These are phyloP conservation scores for Claviceps lovelessii DNA, from an alignment of 2,329 filamentous ascomycete genomes.

Conservation along the genomic window DNA sequence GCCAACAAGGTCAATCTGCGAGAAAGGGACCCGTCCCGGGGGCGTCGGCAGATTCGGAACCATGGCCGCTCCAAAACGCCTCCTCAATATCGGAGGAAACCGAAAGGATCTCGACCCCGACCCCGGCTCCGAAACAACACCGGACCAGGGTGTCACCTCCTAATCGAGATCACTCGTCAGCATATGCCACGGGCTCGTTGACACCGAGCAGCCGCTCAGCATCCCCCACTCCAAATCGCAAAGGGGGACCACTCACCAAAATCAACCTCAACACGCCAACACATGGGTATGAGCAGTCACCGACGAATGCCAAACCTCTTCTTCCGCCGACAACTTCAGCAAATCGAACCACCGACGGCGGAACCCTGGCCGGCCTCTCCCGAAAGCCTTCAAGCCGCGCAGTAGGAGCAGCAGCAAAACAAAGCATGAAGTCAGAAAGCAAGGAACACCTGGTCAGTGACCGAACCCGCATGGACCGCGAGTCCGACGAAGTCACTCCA, in stretches of 20 bases:
- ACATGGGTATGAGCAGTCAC: background rate
- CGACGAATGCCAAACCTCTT: background rate
- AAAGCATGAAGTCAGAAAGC: conserved; percentile 14
- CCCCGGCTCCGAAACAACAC: background rate
- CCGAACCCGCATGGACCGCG: conserved; percentile 16
- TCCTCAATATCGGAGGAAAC: background rate
- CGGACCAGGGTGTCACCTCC: background rate
- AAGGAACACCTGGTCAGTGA: conserved; percentile 15
- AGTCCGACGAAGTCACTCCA: conserved; percentile 20
- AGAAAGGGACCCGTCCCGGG: background rate
- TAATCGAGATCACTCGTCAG: background rate
- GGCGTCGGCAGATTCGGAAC: background rate
- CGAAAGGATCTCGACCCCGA: background rate
- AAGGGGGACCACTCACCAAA: background rate
- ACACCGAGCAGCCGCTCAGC: background rate
- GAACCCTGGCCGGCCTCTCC: conserved; percentile 17
- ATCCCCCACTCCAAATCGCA: background rate
- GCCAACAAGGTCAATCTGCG: background rate
- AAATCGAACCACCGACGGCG: conserved; percentile 19
- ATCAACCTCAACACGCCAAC: background rate
- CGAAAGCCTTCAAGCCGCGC: conserved; percentile 15
- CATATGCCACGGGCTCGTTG: background rate
- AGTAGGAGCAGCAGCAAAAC: conserved; percentile 8
- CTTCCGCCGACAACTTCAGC: conserved; percentile 4
- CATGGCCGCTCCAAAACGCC: background rate